Evolutionary conservation across 768 basidiomycete genomes (phyloP).

Genomic region (Boletus vinaceobasis): DNA sequence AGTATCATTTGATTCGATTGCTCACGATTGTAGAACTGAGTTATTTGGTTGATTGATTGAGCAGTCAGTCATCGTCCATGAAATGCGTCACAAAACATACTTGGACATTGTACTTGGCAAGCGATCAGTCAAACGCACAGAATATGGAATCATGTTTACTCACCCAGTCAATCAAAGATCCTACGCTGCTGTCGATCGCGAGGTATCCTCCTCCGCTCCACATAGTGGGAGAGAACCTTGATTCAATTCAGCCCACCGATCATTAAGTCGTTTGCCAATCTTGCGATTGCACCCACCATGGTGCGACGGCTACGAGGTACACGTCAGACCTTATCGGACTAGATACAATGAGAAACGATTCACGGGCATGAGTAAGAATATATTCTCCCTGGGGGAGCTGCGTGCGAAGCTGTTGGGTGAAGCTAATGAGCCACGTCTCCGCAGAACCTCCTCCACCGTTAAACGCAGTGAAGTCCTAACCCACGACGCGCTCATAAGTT

Average conservation of each 20-base stretch:
- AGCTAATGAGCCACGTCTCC: constrained; percentile 34
- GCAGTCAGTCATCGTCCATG: constrained; percentile 1
- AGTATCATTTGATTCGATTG: neutral
- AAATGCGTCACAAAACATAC: constrained; percentile 15
- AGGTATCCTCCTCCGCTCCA: constrained; percentile 37
- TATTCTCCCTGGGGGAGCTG: constrained; percentile 32
- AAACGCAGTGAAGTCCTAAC: constrained; percentile 35
- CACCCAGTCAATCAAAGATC: constrained; percentile 46
- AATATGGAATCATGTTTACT: neutral
- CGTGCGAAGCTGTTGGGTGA: constrained; percentile 32
- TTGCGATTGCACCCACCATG: constrained; percentile 12
- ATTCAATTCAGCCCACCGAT: neutral
- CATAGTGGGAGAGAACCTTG: constrained; percentile 19
- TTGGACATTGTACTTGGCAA: constrained; percentile 36
- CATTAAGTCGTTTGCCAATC: neutral
- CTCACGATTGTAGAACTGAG: constrained; percentile 32
- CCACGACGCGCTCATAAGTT: neutral
- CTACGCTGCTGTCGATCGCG: constrained; percentile 35
- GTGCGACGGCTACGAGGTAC: constrained; percentile 15
- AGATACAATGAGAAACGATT: constrained; percentile 4
- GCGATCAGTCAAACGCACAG: neutral
- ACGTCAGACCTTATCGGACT: neutral
- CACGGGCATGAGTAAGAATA: constrained; percentile 37
- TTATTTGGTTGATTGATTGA: neutral
- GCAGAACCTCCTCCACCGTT: constrained; percentile 36